Evolutionary conservation across 441 rosid genomes (phyloP).

Genomic region (Gossypium lobatum): DNA sequence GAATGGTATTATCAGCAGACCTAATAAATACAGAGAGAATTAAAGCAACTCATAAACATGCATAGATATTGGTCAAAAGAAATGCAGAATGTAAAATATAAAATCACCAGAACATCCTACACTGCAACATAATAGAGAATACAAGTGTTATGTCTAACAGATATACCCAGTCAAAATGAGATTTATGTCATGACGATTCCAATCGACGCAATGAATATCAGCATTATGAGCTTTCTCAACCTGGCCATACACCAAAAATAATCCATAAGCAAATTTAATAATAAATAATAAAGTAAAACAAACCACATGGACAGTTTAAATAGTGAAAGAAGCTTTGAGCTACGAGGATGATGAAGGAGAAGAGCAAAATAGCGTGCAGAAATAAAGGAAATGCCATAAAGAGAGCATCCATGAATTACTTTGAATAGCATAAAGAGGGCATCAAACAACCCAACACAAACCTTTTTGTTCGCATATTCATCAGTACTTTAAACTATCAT

Average conservation of each 20-base stretch:
- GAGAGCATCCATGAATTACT: conserved; percentile 3
- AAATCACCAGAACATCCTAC: background rate
- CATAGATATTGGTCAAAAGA: background rate
- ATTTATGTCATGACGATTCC: conserved; percentile 64
- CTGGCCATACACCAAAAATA: conserved; percentile 25
- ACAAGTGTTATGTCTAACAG: background rate
- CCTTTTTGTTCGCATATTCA: background rate
- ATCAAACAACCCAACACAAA: background rate
- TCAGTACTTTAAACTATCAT: background rate
- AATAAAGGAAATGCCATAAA: background rate
- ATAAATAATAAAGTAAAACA: background rate
- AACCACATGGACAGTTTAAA: background rate
- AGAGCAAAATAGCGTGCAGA: background rate
- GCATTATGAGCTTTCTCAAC: conserved; percentile 72
- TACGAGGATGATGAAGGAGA: background rate
- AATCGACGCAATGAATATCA: conserved; percentile 76
- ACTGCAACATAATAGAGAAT: background rate
- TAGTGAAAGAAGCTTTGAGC: background rate
- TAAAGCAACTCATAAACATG: background rate
- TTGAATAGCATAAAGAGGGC: background rate
- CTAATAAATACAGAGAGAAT: conserved; percentile 13
- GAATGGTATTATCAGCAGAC: conserved; percentile 45
- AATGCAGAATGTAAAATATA: background rate
- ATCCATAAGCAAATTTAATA: background rate
- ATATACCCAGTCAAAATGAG: conserved; percentile 65